Evolutionary conservation across 1,284 basidiomycete genomes (phyloP).

Genomic region (Tilletiaria anomala): DNA sequence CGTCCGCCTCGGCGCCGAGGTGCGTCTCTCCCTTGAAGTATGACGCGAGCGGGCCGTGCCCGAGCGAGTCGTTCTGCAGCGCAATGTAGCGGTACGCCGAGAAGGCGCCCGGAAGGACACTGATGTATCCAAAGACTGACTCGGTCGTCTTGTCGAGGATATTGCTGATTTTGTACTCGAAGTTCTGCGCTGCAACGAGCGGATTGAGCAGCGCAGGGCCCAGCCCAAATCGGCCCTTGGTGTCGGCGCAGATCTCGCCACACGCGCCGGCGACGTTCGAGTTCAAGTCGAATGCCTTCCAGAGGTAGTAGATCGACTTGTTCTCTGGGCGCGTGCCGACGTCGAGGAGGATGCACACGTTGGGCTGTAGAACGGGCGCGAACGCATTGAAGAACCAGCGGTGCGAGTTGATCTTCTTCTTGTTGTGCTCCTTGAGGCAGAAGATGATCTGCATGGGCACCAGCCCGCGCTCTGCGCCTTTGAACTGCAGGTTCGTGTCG

Average conservation of each 20-base stretch:
- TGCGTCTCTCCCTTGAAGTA: conserved; percentile 96
- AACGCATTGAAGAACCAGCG: conserved; percentile 64
- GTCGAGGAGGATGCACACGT: conserved; percentile 75
- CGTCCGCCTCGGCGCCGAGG: conserved; percentile 77
- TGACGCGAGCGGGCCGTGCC: conserved; percentile 73
- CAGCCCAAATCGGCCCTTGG: conserved; percentile 31
- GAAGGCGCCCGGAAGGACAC: conserved; percentile 25
- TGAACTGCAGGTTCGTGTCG: conserved; percentile 76
- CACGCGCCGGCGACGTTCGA: conserved; percentile 80
- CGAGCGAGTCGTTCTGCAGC: conserved; percentile 70
- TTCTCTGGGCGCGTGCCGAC: conserved; percentile 68
- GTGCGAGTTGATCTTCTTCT: conserved; percentile 66
- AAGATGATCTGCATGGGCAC: conserved; percentile 42
- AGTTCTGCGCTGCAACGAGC: conserved; percentile 67
- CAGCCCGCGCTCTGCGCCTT: conserved; percentile 72
- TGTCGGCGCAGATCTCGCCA: conserved; percentile 46
- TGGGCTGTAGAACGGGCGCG: conserved; percentile 50
- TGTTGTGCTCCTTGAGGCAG: conserved; percentile 37
- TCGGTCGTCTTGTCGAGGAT: conserved; percentile 37
- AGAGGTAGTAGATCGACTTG: conserved; percentile 73
- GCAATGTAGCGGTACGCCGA: conserved; percentile 60
- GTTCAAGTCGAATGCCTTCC: conserved; percentile 72
- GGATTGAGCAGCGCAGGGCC: conserved; percentile 86
- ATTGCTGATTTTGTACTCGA: conserved; percentile 62
- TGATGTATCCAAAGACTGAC: conserved; percentile 35